Percentiles rank a stretch among this genome's conserved stretches.
Evolutionary conservation across 805 yeast genomes (phyloP).

Genomic region (Saturnispora serradocipensis): DNA sequence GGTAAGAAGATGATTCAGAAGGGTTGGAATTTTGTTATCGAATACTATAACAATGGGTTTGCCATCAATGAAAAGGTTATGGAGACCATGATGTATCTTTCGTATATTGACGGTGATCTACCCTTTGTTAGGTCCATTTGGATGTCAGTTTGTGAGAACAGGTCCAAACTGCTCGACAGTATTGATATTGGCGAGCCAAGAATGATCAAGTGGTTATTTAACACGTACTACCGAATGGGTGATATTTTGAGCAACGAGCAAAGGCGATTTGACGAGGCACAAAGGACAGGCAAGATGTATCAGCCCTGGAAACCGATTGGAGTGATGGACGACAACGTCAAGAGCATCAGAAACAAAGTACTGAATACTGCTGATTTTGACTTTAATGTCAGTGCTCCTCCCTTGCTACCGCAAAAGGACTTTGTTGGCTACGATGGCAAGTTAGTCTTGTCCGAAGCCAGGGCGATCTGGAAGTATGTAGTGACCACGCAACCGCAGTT

Average conservation of each 20-base stretch:
- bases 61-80: constrained; percentile 35
- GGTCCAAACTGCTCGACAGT: constrained; percentile 14
- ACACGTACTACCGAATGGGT: constrained; percentile 27
- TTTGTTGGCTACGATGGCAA: constrained; percentile 19
- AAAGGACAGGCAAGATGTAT: constrained; percentile 14
- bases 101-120: constrained; percentile 76
- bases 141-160: constrained; percentile 22
- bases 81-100: constrained; percentile 62
- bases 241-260: not conserved
- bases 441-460: constrained; percentile 60
- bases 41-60: constrained; percentile 41
- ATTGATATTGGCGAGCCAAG: constrained; percentile 17
- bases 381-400: constrained; percentile 46
- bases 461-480: constrained; percentile 62
- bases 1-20: constrained; percentile 32
- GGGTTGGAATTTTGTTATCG: constrained; percentile 76
- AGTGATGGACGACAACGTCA: constrained; percentile 31
- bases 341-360: constrained; percentile 32
- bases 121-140: constrained; percentile 61
- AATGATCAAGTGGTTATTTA: constrained; percentile 33
- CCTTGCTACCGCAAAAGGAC: constrained; percentile 49
- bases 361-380: constrained; percentile 24
- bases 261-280: not conserved
- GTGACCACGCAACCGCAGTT: constrained; percentile 34
- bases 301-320: constrained; percentile 25